phyloP scores from a whole-genome alignment of 129 eudicot genomes.

The Arctium minus region DNA sequence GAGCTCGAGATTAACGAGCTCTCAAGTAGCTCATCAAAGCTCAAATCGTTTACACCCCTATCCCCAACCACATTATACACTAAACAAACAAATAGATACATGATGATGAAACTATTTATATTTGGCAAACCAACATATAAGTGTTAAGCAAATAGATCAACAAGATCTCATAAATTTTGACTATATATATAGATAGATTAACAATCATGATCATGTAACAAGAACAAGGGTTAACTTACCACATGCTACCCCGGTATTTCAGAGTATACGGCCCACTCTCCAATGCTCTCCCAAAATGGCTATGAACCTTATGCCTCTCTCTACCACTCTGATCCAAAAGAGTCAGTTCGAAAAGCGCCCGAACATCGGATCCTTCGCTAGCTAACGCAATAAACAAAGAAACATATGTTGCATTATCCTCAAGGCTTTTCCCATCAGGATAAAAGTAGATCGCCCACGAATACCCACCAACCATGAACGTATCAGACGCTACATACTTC shows the following conservation, averaged over 20 bases:
- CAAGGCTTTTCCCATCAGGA: slow-evolving; percentile 85
- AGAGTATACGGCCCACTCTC: slow-evolving; percentile 90
- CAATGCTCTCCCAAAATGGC: slow-evolving; percentile 80
- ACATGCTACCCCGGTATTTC: slow-evolving; percentile 88
- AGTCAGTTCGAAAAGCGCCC: slow-evolving; percentile 84
- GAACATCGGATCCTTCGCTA: slow-evolving; percentile 74
- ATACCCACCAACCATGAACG: slow-evolving; percentile 72
- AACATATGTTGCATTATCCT: slow-evolving; percentile 73
- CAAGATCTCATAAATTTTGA: neutral
- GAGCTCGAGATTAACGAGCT: too few species aligned
- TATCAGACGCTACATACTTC: slow-evolving; percentile 70
- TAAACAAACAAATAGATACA: neutral
- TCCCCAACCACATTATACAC: neutral
- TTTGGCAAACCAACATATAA: neutral
- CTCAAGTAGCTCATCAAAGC: too few species aligned
- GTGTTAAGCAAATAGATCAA: neutral
- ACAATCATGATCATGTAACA: neutral
- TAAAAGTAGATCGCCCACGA: slow-evolving; percentile 87
- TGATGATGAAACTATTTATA: neutral
- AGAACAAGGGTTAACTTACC: slow-evolving; percentile 32
- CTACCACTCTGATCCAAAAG: slow-evolving; percentile 88
- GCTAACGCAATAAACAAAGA: slow-evolving; percentile 87
- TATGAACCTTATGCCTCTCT: slow-evolving; percentile 83
- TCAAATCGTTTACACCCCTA: neutral
- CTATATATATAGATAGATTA: too few species aligned